Conservation (phyloP, 139 green algal genomes). For the Ettlia oleoabundans region DNA sequence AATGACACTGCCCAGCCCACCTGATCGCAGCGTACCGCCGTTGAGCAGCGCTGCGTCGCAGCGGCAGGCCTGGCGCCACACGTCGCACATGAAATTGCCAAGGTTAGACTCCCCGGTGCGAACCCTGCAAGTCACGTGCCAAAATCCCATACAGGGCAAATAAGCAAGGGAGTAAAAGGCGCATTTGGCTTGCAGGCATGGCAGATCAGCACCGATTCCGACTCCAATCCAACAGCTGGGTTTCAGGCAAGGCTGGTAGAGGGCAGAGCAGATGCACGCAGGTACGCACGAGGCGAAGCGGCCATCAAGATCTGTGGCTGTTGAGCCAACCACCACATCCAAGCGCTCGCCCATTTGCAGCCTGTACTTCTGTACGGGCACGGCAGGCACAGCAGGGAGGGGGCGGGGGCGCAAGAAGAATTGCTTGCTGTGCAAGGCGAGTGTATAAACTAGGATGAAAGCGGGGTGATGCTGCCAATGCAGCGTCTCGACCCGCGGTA, state of each 20-base stretch:
- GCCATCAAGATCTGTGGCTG: conserved; percentile 54
- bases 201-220: no score
- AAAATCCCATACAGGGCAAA: no score
- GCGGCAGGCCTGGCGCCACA: conserved; percentile 21
- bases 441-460: background rate
- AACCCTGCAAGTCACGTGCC: conserved; percentile 47
- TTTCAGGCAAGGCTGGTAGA: no score
- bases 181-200: no score
- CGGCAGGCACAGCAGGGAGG: background rate
- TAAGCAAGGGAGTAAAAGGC: no score
- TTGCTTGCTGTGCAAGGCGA: background rate
- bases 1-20: no score
- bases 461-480: no score
- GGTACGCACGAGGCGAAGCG: conserved; percentile 51
- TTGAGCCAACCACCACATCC: conserved; percentile 56
- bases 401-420: background rate
- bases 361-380: conserved; percentile 38
- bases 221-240: no score
- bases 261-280: no score
- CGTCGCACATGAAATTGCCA: conserved; percentile 69
- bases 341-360: conserved; percentile 52
- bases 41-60: conserved; percentile 61
- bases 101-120: conserved; percentile 71
- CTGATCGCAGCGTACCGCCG: conserved; percentile 54
- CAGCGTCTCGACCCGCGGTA: no score